Evolutionary conservation across 2,329 filamentous ascomycete genomes (phyloP), one percentile per base, ranked within the genome.

Genomic region (Fusarium sp.): DNA sequence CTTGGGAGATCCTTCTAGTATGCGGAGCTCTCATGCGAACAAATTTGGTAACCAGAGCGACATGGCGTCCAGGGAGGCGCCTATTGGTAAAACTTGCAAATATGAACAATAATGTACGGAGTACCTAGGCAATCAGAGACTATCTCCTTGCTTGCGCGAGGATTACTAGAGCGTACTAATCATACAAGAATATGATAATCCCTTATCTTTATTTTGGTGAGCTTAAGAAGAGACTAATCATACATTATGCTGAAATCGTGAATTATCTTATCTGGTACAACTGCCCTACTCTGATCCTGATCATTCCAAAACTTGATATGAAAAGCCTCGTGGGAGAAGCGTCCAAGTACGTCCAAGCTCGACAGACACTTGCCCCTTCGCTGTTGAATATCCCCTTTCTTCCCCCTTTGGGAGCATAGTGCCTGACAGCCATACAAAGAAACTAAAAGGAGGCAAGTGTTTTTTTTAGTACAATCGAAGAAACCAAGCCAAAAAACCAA

Each of bases 251-350:
- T 56, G 39, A 64, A 67, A 64, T 74, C 72, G 72, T 75, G 39
- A 73, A 74, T 74, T 74, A 73, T 64, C 52, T 75, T 70, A 62
- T 50, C 62, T 57, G 39, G 64, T 70, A 59, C 72, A 70, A 59
- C 69, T 73, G 45, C 43, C 66, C 62, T 70, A 62, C 16, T 61
- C 39, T 64, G 41, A 67, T 73, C 65, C 65, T 70, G 61, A 50
- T 39, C 54, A 56, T 70, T 62, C 61, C 65, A 37, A 61, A 20
- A 43, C 48, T 50, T 27, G 50, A 60, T 35, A 56, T 52, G 32
- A 60, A 45, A 54, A 45, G 30, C 45, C 25, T 45, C 57, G 50
- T 34, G 8, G 35, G 20, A 50, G 43, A 43, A 57, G 27, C n/a
- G 48, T 64, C 60, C 34, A 16, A 35, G 23, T 23, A 54, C 34